Conservation (phyloP, 2,329 filamentous ascomycete genomes). For the Lachnellula subtilissima region DNA sequence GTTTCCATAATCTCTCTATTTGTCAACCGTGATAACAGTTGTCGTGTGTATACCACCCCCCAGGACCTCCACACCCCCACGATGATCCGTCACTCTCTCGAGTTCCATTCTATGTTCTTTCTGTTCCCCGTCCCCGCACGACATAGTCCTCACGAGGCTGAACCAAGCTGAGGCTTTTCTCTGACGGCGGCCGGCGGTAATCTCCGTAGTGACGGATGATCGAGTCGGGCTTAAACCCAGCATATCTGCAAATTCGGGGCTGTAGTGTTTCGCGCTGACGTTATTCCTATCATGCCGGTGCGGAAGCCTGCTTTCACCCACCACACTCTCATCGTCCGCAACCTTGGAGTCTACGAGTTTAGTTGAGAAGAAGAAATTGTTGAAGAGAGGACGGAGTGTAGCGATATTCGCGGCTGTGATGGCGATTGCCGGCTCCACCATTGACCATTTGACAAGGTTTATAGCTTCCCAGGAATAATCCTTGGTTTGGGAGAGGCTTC, state of each 20-base stretch:
- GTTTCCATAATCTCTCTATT: not conserved
- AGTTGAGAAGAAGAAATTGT: conserved; percentile 18
- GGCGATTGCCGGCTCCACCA: conserved; percentile 39
- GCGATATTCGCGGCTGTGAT: conserved; percentile 38
- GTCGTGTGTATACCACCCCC: conserved; percentile 2
- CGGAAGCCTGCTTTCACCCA: not conserved
- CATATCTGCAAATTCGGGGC: conserved; percentile 24
- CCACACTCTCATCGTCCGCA: conserved; percentile 11
- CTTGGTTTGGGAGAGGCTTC: conserved; percentile 31
- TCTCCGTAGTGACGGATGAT: conserved; percentile 20
- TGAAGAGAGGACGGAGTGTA: conserved; percentile 36
- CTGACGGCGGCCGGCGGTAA: conserved; percentile 12
- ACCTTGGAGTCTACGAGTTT: conserved; percentile 14
- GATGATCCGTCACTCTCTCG: not conserved
- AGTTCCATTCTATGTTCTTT: conserved; percentile 14
- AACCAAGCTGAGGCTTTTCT: not conserved
- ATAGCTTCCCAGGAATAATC: conserved; percentile 40
- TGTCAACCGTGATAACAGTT: conserved; percentile 2
- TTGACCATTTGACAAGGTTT: conserved; percentile 41
- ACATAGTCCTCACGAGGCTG: too few relatives aligned
- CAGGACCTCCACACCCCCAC: not conserved
- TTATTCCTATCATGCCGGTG: not conserved
- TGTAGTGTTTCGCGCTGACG: conserved; percentile 16
- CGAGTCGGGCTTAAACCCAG: conserved; percentile 19
- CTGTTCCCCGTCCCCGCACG: not conserved